Evolutionary conservation across 1,284 basidiomycete genomes (phyloP), one percentile per base, ranked within the genome.

Genomic region (Cryptococcus depauperatus): DNA sequence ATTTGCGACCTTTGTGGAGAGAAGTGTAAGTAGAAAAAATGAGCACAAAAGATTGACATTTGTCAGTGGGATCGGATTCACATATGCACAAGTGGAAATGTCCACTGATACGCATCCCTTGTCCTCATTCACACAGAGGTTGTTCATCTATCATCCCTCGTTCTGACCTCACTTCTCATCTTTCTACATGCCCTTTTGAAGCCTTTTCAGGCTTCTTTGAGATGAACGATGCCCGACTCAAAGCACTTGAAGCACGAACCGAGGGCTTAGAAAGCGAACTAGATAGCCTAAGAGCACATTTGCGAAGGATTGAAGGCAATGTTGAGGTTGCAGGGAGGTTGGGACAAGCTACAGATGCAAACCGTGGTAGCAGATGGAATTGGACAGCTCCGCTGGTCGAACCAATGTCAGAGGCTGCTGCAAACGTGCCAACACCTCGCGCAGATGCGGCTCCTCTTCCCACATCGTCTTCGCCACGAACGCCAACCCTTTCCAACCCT

Each of bases 171-270:
- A 41, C 63, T n/a, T 48, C 66, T 10, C 82, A 84, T 56, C 54
- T 76, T 13, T 37, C 55, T 1, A 55, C 67, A 0, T 84, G 83
- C 56, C 64, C 79, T 2, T 84, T 82, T 61, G 79, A 83, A 59
- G 71, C 74, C 1, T 71, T 84, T 49, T 77, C 78, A 50, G 76
- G 75, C 13, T 83, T 81, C 66, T 77, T 84, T 50, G 55, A 71
- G 0, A 50, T 76, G 29, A 73, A 79, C 55, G 73, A 73, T 41
- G 55, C 68, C 25, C 74, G 74, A 28, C 60, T 77, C 8, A 64
- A 74, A 5, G 55, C 68, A 4, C 18, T 59, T 65, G 56, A 73
- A 62, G 54, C 58, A 30, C 57, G 61, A 22, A 75, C 79, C 42
- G 72, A 76, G 29, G 73, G 79, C 2, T 79, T 83, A 0, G 68